Conservation (phyloP, 441 rosid species). For the Erodium chrysanthum region DNA sequence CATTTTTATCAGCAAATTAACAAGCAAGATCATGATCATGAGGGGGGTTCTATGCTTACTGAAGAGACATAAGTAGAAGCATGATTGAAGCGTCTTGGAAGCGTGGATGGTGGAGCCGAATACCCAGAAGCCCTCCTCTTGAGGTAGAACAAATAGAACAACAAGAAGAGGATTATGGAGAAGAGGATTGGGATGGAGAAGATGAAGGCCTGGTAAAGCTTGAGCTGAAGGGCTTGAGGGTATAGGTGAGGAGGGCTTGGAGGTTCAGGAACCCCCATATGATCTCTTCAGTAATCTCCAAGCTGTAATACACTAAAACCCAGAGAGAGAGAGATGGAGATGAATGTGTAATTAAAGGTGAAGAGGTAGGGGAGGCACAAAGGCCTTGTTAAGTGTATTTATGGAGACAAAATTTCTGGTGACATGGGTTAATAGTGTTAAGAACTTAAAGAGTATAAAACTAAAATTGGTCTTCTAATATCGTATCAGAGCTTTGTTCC, state of each 20-base stretch:
- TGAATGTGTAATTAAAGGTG: not conserved
- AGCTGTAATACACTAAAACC: too few species aligned
- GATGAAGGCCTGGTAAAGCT: conserved; percentile 89
- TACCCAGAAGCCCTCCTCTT: conserved; percentile 71
- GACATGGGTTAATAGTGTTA: conserved; percentile 16
- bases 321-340: not conserved
- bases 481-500: too few species aligned
- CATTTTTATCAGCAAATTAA: not conserved
- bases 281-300: not conserved
- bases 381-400: conserved; percentile 20
- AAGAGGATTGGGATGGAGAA: conserved; percentile 90
- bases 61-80: conserved; percentile 31
- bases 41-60: conserved; percentile 28
- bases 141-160: conserved; percentile 87
- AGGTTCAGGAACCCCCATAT: conserved; percentile 56
- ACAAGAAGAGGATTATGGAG: conserved; percentile 68
- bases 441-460: too few species aligned
- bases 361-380: conserved; percentile 19
- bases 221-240: conserved; percentile 75
- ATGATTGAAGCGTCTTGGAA: conserved; percentile 31
- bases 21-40: not conserved
- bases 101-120: conserved; percentile 26
- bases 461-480: too few species aligned
- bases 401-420: conserved; percentile 6
- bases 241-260: conserved; percentile 59